A percentile compares a stretch with the other conserved stretches of the same genome.
Conservation (phyloP, 192 early-diverging fungal species). For the Umbelopsis vinacea region DNA sequence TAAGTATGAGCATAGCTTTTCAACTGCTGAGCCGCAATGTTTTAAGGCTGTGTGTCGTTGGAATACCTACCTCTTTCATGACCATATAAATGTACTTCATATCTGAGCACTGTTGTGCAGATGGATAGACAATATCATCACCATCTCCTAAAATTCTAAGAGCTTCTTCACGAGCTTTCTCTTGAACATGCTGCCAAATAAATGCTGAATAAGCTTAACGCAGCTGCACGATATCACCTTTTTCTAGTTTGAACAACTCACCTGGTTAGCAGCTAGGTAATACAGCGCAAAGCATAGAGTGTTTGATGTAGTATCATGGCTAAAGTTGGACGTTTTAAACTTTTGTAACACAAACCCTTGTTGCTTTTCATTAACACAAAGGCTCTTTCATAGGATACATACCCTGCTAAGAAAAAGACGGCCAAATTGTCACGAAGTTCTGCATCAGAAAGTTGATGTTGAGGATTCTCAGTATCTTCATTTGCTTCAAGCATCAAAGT, state of each 20-base stretch:
- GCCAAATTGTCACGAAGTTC: slow-evolving; percentile 16
- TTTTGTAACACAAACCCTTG: neutral
- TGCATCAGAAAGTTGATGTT: neutral
- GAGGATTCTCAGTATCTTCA: neutral
- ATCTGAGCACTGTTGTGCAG: slow-evolving; percentile 53
- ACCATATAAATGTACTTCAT: slow-evolving; percentile 44
- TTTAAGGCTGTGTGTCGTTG: too few relatives aligned
- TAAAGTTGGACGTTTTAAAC: neutral
- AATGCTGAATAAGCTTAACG: too few relatives aligned
- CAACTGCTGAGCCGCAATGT: too few relatives aligned
- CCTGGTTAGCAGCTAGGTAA: slow-evolving; percentile 26
- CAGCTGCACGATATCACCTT: too few relatives aligned
- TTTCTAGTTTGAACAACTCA: neutral
- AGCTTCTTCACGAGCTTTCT: slow-evolving; percentile 30
- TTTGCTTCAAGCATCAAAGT: slow-evolving; percentile 34
- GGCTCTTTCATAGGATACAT: neutral
- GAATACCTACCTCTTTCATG: slow-evolving; percentile 22
- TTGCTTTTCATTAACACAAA: neutral
- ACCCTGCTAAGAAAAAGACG: slow-evolving; percentile 21
- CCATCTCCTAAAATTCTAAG: slow-evolving; percentile 23
- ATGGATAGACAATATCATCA: slow-evolving; percentile 25
- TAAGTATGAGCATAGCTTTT: too few relatives aligned
- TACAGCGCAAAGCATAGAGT: slow-evolving; percentile 15
- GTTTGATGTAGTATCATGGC: slow-evolving; percentile 27
- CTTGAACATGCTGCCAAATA: slow-evolving; percentile 15